phyloP scores from a whole-genome alignment of 2,329 filamentous ascomycete species.

The Cladophialophora psammophila region DNA sequence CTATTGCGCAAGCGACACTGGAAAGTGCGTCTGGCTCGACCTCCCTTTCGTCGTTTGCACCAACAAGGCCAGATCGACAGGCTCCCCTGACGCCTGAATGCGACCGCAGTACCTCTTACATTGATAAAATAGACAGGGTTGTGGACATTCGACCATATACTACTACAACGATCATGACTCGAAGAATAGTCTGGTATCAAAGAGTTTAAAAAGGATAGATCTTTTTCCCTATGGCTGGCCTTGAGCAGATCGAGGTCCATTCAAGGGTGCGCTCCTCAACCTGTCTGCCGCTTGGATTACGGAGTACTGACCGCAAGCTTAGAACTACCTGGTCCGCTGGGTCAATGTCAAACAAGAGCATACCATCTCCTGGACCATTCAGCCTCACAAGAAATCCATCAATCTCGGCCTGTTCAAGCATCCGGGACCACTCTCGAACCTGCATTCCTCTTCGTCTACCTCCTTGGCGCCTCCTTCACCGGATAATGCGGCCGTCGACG shows the following conservation, averaged over 20 bases:
- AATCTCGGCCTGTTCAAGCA: conserved; percentile 99
- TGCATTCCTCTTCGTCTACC: conserved; percentile 54
- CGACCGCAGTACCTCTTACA: background rate
- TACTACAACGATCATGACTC: conserved; percentile 10
- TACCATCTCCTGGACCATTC: conserved; percentile 96
- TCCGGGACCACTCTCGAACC: conserved; percentile 70
- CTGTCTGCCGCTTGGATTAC: background rate
- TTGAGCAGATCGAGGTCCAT: conserved; percentile 96
- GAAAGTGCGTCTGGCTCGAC: background rate
- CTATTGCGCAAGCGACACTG: background rate
- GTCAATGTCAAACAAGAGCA: conserved; percentile 88
- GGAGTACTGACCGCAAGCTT: conserved; percentile 23
- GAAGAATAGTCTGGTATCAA: background rate
- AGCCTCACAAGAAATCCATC: conserved; percentile 97
- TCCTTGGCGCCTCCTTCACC: conserved; percentile 56
- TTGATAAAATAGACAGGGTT: background rate
- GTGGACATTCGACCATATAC: background rate
- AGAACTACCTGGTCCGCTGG: conserved; percentile 99
- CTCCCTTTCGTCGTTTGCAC: background rate
- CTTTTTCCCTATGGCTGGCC: conserved; percentile 74
- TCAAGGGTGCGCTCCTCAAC: conserved; percentile 75
- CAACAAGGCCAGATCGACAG: conserved; percentile 1
- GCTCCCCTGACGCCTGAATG: background rate
- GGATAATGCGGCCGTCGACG: conserved; percentile 44
- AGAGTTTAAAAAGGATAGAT: background rate